phyloP scores from a whole-genome alignment of 345 rosid species.

The Moringa oleifera region DNA sequence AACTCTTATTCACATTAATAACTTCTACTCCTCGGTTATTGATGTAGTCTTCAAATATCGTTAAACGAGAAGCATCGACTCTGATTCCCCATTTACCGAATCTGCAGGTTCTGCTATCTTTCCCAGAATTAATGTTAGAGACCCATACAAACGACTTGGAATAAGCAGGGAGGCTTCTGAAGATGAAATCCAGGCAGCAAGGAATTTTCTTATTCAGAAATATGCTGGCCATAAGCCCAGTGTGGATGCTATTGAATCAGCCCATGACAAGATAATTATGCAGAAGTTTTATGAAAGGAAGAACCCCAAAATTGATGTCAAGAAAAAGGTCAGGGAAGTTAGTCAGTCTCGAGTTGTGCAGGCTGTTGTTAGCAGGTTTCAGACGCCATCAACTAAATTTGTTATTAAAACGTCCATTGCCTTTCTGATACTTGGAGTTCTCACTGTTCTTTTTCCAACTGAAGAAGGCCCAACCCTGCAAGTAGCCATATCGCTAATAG shows the following conservation, averaged over 20 bases:
- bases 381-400: slow-evolving; percentile 57
- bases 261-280: slow-evolving; percentile 90
- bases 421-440: slow-evolving; percentile 65
- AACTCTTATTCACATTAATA: neutral
- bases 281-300: slow-evolving; percentile 82
- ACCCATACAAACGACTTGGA: slow-evolving; percentile 88
- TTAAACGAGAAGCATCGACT: neutral
- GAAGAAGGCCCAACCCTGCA: slow-evolving; percentile 97
- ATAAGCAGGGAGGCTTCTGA: slow-evolving; percentile 93
- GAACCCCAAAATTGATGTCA: slow-evolving; percentile 73
- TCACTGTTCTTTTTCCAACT: slow-evolving; percentile 82
- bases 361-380: slow-evolving; percentile 66
- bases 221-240: slow-evolving; percentile 88
- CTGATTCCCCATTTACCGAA: neutral
- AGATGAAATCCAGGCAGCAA: slow-evolving; percentile 88
- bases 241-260: slow-evolving; percentile 84
- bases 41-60: neutral
- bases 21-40: neutral
- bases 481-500: slow-evolving; percentile 67
- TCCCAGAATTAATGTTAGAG: slow-evolving; percentile 77
- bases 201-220: slow-evolving; percentile 77
- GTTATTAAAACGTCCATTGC: slow-evolving; percentile 56
- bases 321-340: slow-evolving; percentile 69
- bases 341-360: slow-evolving; percentile 63
- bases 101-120: slow-evolving; percentile 51